These are phyloP conservation scores for Heliamphora pulchella DNA, from an alignment of 179 eudicot species.

Conservation along the genomic window DNA sequence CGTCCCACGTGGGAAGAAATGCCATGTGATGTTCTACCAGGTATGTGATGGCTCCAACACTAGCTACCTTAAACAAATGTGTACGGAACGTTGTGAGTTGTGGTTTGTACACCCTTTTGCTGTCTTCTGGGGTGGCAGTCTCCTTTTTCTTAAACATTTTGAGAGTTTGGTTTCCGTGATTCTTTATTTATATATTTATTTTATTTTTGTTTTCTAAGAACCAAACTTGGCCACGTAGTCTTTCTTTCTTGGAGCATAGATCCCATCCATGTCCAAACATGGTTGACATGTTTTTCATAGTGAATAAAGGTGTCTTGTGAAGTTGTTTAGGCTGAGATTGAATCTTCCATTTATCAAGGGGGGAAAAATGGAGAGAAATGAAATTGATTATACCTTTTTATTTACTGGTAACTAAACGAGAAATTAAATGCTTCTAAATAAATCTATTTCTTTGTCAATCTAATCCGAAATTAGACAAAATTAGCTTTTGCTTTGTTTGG, in stretches of 20 bases:
- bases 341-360: too few species aligned
- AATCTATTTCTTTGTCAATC: too few species aligned
- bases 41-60: not conserved
- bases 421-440: too few species aligned
- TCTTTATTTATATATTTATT: too few species aligned
- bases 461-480: too few species aligned
- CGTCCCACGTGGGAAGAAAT: slow-evolving; percentile 18
- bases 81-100: slow-evolving; percentile 21
- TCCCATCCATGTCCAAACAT: slow-evolving; percentile 8
- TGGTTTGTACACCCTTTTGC: slow-evolving; percentile 14
- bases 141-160: not conserved
- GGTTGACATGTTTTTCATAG: not conserved
- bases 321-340: too few species aligned
- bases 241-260: slow-evolving; percentile 7
- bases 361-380: too few species aligned
- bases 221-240: not conserved
- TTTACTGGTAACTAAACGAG: too few species aligned
- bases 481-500: too few species aligned
- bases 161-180: not conserved
- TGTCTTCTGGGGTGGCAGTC: slow-evolving; percentile 18
- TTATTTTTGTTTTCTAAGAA: not conserved
- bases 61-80: slow-evolving; percentile 15
- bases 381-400: too few species aligned
- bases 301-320: too few species aligned
- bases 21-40: slow-evolving; percentile 23